These are phyloP conservation scores for Pelargonium australe DNA, from an alignment of 441 rosid species.

Conservation along the genomic window DNA sequence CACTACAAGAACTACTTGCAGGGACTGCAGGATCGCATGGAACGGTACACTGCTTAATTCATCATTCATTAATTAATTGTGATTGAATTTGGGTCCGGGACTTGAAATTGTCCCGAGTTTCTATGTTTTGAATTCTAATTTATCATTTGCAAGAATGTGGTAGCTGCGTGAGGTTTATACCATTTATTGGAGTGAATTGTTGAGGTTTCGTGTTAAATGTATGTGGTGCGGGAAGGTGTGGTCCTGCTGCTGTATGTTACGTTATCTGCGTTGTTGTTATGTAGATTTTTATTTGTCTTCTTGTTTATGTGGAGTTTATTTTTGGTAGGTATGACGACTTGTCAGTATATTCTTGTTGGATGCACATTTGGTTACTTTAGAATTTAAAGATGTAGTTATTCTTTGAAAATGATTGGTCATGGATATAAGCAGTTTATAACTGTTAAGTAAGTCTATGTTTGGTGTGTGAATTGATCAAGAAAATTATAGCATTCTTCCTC, in stretches of 20 bases:
- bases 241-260: too few relatives aligned
- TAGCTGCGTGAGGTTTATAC: not conserved
- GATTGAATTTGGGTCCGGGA: not conserved
- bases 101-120: not conserved
- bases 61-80: too few relatives aligned
- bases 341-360: too few relatives aligned
- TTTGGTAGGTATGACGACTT: too few relatives aligned
- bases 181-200: too few relatives aligned
- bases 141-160: not conserved
- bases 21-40: conserved; percentile 87
- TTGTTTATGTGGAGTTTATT: not conserved
- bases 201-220: too few relatives aligned
- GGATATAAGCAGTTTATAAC: too few relatives aligned
- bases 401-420: not conserved
- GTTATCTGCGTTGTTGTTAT: not conserved
- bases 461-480: too few relatives aligned
- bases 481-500: too few relatives aligned
- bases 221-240: too few relatives aligned
- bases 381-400: not conserved
- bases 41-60: conserved; percentile 38
- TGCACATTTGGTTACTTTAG: too few relatives aligned
- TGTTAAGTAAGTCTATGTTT: too few relatives aligned
- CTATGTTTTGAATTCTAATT: not conserved
- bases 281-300: not conserved
- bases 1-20: conserved; percentile 85